Base-by-base conservation (phyloP, 1,139 yeast genomes). In the Blastobotrys capitulatus region DNA sequence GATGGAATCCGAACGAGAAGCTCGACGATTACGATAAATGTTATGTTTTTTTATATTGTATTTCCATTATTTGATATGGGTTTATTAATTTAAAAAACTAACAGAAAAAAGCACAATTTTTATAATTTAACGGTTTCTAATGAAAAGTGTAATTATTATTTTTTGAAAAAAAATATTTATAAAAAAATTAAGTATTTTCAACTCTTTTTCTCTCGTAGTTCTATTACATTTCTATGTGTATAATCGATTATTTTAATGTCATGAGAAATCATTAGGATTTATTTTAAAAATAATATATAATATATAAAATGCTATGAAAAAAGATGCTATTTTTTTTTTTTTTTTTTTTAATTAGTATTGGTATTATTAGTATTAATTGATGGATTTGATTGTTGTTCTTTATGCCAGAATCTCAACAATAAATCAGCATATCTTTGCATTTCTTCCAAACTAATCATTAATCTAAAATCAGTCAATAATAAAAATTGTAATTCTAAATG, bases 1-100 rank as follows among this genome's bases (percentile, higher is more conserved):
- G 76, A 92, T 92, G 96, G 97, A 92, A 82, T 92, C 97, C 67
- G 97, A 92, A 82, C 92, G 97, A 84, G 97, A 92, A 82, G 98
- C 97, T 71, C 85, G 94, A 79, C 68, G 76, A 61, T 65, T 72
- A 67, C 70, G 76, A 62, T 72, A 71, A 66, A 55, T 53, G 29
- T 10, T 19, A 10, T 20, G 16, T 25, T 29, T 29, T 10, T 4
- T 29, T 29, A 5, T 6, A 15, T 5, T n/a, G n/a, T n/a, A n/a
- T n/a, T n/a, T n/a, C n/a, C n/a, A n/a, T n/a, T n/a, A n/a, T n/a
- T n/a, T n/a, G n/a, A n/a, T n/a, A n/a, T n/a, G n/a, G n/a, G n/a
- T n/a, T n/a, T n/a, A n/a, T n/a, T n/a, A n/a, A 32, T 16, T 32
- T 29, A 29, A 48, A 38, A 22, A 22, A 22, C 25, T 5, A 22